Base-by-base conservation (phyloP, 1,284 basidiomycete genomes). In the Xerocomus nothofagi region DNA sequence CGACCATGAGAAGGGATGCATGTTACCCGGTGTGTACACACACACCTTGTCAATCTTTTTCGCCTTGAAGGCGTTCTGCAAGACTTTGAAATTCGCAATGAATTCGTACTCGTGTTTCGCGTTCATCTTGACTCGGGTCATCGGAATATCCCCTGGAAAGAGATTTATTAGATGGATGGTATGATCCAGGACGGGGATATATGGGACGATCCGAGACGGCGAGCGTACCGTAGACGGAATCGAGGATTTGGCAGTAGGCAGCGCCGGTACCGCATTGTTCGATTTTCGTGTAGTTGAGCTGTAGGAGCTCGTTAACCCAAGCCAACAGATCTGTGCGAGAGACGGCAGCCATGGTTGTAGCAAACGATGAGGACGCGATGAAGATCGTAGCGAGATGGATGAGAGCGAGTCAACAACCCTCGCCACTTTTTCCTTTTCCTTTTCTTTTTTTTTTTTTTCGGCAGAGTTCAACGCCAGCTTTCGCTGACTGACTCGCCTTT, bases 51-150 rank as follows among this genome's bases (percentile, higher is more conserved):
- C 94, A 57, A 98, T 89, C 69, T 91, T 88, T 71, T 96, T 88
- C 17, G 77, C 65, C 65, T 91, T 90, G 82, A 98, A 96, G 33
- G 82, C 68, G 67, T 88, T 89, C 69, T 98, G 95, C 63, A 99
- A 74, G 61, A 98, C 81, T 73, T 98, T 98, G 79, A 85, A 98
- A 75, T 99, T 99, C 43, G 86, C 87, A 51, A 98, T 74, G 68
- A 86, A 98, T 73, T 98, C 95, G 73, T 98, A 98, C 70, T 98
- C 93, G 68, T 95, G 93, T 73, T 84, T 92, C 34, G 94, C 91
- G 69, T 86, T 87, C 82, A 95, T 90, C 78, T 96, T 97, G 60
- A 97, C 91, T 51, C 87, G 80, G 20, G 70, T 59, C 91, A 97
- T 93, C 12, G 92, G 91, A 0, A 97, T 60, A 73, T 97, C 91